Conservation (phyloP, 345 rosid genomes). For the Passiflora organensis region DNA sequence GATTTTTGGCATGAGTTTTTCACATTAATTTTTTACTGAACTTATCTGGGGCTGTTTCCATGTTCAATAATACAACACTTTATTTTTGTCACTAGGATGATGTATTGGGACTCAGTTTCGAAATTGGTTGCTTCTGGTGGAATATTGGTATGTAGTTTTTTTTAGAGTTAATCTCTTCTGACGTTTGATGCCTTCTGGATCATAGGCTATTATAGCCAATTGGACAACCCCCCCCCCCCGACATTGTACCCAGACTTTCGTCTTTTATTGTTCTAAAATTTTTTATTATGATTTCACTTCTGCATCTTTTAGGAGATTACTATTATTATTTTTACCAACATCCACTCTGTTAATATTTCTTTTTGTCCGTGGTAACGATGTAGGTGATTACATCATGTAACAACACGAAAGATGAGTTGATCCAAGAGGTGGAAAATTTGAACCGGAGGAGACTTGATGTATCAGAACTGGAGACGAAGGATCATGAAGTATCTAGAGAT, state of each 20-base stretch:
- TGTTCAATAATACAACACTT: background rate
- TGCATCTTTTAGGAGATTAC: too few species aligned
- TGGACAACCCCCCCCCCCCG: too few species aligned
- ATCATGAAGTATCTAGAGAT: slow-evolving; percentile 33
- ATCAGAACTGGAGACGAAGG: slow-evolving; percentile 32
- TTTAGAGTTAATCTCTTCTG: background rate
- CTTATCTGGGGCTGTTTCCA: too few species aligned
- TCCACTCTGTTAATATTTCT: background rate
- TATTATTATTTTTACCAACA: background rate
- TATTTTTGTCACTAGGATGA: slow-evolving; percentile 41
- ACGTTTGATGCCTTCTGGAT: background rate
- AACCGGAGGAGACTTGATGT: slow-evolving; percentile 41
- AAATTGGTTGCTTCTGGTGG: slow-evolving; percentile 83
- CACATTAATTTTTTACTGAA: background rate
- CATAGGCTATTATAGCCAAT: too few species aligned
- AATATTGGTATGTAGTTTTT: slow-evolving; percentile 48
- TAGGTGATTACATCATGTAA: slow-evolving; percentile 89
- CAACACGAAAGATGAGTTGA: slow-evolving; percentile 78
- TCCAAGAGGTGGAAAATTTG: slow-evolving; percentile 68
- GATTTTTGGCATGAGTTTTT: background rate
- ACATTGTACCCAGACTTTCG: too few species aligned
- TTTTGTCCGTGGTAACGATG: background rate
- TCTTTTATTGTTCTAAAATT: too few species aligned
- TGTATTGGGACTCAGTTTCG: slow-evolving; percentile 92
- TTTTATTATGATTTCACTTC: too few species aligned